Conservation (phyloP, 495 filamentous ascomycete genomes). For the Xylaria venustula region DNA sequence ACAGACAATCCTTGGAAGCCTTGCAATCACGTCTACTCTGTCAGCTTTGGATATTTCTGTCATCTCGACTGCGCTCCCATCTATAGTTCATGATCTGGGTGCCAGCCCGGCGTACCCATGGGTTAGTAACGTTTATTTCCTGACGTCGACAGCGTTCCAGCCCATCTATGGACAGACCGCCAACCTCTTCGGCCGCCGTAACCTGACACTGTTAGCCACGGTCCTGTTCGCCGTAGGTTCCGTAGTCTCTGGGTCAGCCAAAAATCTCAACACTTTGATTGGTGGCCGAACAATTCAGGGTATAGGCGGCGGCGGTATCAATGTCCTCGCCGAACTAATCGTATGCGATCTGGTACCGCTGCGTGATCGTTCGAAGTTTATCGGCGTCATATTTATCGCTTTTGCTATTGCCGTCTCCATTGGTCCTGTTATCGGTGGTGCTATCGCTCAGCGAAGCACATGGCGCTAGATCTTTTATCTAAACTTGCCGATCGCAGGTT, state of each 20-base stretch:
- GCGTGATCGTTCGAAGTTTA: not conserved
- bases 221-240: conserved; percentile 62
- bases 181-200: conserved; percentile 77
- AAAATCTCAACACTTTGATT: conserved; percentile 65
- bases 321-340: conserved; percentile 67
- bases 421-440: conserved; percentile 63
- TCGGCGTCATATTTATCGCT: not conserved
- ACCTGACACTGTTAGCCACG: conserved; percentile 61
- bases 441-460: conserved; percentile 40
- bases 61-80: too few relatives aligned
- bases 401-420: conserved; percentile 28
- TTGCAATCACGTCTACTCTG: too few relatives aligned
- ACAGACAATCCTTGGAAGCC: too few relatives aligned
- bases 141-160: conserved; percentile 41
- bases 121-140: conserved; percentile 50
- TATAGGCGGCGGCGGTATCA: conserved; percentile 69
- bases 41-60: too few relatives aligned
- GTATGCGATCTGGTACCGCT: conserved; percentile 54
- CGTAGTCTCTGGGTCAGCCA: conserved; percentile 63
- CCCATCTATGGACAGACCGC: conserved; percentile 41
- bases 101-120: too few relatives aligned
- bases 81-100: too few relatives aligned
- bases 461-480: conserved; percentile 71
- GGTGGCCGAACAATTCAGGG: conserved; percentile 71
- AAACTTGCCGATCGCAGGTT: conserved; percentile 57